These are phyloP conservation scores for Leishmania tropica DNA, from an alignment of 208 protist species.

Conservation along the genomic window DNA sequence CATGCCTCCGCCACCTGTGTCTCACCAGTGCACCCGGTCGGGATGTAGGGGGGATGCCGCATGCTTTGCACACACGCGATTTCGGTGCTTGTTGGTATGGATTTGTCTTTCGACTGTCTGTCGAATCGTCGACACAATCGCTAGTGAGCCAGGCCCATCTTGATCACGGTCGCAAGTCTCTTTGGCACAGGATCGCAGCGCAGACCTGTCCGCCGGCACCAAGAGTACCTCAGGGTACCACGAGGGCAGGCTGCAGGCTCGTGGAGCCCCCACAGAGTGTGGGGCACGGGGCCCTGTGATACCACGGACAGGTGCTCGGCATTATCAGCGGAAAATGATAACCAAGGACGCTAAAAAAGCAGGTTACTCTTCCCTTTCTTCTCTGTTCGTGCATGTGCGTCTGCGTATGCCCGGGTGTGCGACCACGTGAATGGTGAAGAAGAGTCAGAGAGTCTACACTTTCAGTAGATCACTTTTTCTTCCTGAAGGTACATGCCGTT, in stretches of 20 bases:
- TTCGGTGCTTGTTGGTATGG: neutral
- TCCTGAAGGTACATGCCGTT: neutral
- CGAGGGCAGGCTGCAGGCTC: neutral
- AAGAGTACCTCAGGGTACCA: neutral
- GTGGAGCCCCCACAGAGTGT: neutral
- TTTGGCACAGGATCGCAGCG: neutral
- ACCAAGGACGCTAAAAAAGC: neutral
- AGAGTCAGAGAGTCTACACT: neutral
- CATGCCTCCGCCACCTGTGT: neutral
- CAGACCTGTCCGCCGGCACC: neutral
- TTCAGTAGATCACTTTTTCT: neutral
- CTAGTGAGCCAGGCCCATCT: neutral
- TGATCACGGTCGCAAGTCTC: neutral
- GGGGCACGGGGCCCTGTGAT: neutral
- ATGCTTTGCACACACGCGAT: neutral
- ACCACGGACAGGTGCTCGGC: neutral
- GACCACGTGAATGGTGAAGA: neutral
- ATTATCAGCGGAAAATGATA: neutral
- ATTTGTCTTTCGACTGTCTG: neutral
- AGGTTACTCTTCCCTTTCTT: neutral
- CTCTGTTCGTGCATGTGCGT: constrained; percentile 1
- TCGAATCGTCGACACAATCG: neutral
- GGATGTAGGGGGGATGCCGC: neutral
- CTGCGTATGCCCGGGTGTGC: neutral
- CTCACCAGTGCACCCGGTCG: neutral